Base-by-base conservation (phyloP, 768 basidiomycete genomes). In the Lactarius quietus region DNA sequence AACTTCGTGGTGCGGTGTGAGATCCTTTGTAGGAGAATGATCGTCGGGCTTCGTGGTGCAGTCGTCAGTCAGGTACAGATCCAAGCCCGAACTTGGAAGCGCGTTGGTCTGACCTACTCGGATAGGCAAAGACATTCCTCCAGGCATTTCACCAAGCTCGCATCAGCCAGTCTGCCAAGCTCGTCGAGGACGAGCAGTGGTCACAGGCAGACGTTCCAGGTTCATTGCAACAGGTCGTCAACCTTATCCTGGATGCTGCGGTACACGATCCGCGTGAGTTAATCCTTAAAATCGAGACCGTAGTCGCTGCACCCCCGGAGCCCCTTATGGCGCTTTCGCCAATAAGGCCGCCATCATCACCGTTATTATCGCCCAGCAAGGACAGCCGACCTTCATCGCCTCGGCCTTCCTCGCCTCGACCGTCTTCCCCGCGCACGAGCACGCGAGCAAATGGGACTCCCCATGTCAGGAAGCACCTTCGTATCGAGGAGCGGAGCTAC, bases 181-280 rank as follows among this genome's bases (percentile, higher is more conserved):
- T 93, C 31, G 96, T 99, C 9, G 95, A 98, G 74, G 94, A 98
- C 69, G 97, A 99, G 73, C 90, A 89, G 65, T 98, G 97, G 97
- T 86, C 81, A 64, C 90, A 90, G 18, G 81, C 85, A 17, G 92
- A 97, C 62, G 86, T 96, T 17, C 78, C 87, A 1, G 72, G 79
- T 5, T 68, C 78, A 5, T 76, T 92, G 31, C 96, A 98, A 76
- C 83, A 81, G 57, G 79, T 85, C n/a, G 82, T 88, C 41, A 83
- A 91, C 70, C 78, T 88, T 10, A 76, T 99, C 57, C 82, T 97
- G 20, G 86, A 90, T 67, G 85, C 88, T 29, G 95, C 96, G 7
- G 86, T 97, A 35, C 80, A 79, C 17, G 93, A 98, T 75, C 89
- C 93, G 0, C 79, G 82, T 20, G 90, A 90, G 70, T 82, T 95